Conservation (phyloP, 140 eudicot species). For the Stevia rebaudiana region DNA sequence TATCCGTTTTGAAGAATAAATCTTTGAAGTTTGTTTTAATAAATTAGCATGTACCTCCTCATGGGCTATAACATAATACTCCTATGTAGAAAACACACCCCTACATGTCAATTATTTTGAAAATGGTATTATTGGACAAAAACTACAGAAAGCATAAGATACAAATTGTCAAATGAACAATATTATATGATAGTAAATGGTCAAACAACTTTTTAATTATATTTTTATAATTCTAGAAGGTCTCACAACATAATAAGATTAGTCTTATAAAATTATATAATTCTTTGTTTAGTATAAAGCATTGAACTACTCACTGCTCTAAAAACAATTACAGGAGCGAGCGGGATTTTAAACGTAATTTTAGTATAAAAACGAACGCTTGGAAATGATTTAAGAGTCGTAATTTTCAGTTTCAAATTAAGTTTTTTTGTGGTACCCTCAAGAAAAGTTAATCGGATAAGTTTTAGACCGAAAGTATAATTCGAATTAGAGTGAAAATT, state of each 20-base stretch:
- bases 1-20: neutral
- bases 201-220: neutral
- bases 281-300: no score
- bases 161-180: constrained; percentile 14
- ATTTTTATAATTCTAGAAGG: neutral
- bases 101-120: constrained; percentile 15
- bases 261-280: no score
- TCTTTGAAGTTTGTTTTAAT: neutral
- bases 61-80: constrained; percentile 19
- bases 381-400: no score
- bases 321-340: no score
- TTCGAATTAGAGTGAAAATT: no score
- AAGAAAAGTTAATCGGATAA: no score
- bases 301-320: no score
- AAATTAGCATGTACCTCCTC: constrained; percentile 5
- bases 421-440: no score
- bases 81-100: constrained; percentile 4
- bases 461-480: no score
- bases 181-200: neutral
- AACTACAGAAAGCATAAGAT: neutral
- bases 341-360: no score
- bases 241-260: neutral
- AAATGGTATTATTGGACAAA: constrained; percentile 9
- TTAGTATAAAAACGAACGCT: no score
- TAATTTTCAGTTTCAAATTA: no score